Percentiles rank a stretch among this genome's conserved stretches.
Evolutionary conservation across 768 basidiomycete species (phyloP).

Genomic region (Kwoniella bestiolae): DNA sequence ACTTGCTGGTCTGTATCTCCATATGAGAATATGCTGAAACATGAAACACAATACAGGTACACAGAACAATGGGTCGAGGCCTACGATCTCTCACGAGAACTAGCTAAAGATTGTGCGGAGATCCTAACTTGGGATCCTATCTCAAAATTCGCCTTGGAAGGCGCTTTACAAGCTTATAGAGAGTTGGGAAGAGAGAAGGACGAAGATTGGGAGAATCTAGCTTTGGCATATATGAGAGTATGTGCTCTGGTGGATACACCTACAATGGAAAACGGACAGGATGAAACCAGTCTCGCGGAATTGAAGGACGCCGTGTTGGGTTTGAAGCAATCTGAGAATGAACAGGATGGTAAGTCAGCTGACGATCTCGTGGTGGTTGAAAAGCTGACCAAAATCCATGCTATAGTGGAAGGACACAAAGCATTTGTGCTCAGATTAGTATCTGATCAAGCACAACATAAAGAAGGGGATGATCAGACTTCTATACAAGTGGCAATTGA

Average conservation of each 20-base stretch:
- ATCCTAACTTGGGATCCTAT: constrained; percentile 40
- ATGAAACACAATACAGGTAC: no score
- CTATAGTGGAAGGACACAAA: constrained; percentile 25
- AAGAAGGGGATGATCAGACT: constrained; percentile 70
- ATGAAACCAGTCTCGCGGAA: constrained; percentile 1
- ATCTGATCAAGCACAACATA: constrained; percentile 61
- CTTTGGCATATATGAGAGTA: constrained; percentile 77
- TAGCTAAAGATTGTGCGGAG: constrained; percentile 41
- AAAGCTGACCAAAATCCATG: neutral
- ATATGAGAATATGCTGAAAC: no score
- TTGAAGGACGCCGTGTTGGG: constrained; percentile 21
- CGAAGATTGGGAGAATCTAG: constrained; percentile 77
- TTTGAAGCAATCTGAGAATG: constrained; percentile 28
- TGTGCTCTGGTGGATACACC: constrained; percentile 23
- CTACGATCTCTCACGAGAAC: constrained; percentile 35
- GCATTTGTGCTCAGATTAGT: constrained; percentile 55
- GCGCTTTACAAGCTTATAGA: constrained; percentile 71
- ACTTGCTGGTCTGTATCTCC: no score
- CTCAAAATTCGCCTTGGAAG: constrained; percentile 76
- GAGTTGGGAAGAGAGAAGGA: constrained; percentile 67
- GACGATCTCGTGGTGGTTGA: no score
- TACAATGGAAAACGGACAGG: constrained; percentile 7
- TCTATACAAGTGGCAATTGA: constrained; percentile 66
- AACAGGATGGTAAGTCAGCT: constrained; percentile 47
- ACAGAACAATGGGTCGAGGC: constrained; percentile 37